Evolutionary conservation across 2,329 filamentous ascomycete species (phyloP), one percentile per base, ranked within the genome.

Genomic region (Neophaeococcomyces aloes): DNA sequence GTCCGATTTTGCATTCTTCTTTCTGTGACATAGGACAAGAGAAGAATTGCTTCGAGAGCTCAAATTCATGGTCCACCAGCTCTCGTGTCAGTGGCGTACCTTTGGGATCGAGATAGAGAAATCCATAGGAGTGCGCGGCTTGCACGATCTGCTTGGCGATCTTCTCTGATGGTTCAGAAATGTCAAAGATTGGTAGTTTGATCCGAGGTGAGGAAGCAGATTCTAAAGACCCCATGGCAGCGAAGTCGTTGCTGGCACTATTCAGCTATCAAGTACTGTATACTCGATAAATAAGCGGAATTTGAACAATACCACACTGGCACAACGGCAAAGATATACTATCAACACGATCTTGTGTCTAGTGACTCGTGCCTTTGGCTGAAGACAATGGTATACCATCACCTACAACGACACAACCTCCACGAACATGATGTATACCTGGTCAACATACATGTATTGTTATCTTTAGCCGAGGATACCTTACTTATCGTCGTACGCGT

Each of bases 21-120:
- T 68, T 67, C 41, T 61, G 57, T 5, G 60, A 53, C 7, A 50
- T 47, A 0, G 63, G 56, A 4, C 66, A 49, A 3, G 52, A 53
- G 45, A 68, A 69, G 51, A 68, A 65, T 11, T 60, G 53, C 37
- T 58, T 56, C 3, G 63, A 85, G 83, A 94, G 62, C 11, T 72
- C 66, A 67, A 95, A 96, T 7, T 83, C 80, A 34, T 70, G 67
- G 7, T 83, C 72, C 31, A 95, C 77, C 42, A 80, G 74, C 21
- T 72, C 64, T 0, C 72, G 64, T 0, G 81, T 68, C 37, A 95
- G 85, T 48, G 82, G 78, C 10, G 71, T 69, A 33, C 79, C 81
- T 17, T 78, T 73, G 57, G 86, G 88, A 58, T 79, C 81, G 56
- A 96, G 79, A 60, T 91, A 96, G 48, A 95, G 76, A 63, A 96